phyloP scores from a whole-genome alignment of 345 rosid genomes.

The Salix suchowensis region DNA sequence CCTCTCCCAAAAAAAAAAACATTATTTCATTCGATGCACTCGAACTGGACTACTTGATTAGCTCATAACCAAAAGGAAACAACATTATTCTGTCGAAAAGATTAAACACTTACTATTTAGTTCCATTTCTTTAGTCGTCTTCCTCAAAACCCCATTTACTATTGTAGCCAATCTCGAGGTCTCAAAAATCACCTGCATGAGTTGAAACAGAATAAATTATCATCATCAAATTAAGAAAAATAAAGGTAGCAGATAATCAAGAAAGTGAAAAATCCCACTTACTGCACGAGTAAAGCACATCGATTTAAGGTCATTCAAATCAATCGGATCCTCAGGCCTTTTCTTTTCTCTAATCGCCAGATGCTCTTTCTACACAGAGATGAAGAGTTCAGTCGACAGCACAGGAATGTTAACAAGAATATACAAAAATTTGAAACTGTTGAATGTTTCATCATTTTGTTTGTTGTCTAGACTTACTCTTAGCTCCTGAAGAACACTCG shows the following conservation, averaged over 20 bases:
- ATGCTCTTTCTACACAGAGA: slow-evolving; percentile 61
- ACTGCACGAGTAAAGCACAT: slow-evolving; percentile 91
- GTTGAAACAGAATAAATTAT: not conserved
- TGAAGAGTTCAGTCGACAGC: not conserved
- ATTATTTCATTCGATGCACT: too few relatives aligned
- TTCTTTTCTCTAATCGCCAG: slow-evolving; percentile 55
- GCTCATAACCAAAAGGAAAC: not conserved
- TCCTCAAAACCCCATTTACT: slow-evolving; percentile 77
- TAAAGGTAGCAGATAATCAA: not conserved
- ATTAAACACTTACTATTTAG: slow-evolving; percentile 37
- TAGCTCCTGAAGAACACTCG: slow-evolving; percentile 55
- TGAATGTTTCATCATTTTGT: not conserved
- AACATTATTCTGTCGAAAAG: not conserved
- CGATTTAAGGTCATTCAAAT: slow-evolving; percentile 59
- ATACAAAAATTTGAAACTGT: too few relatives aligned
- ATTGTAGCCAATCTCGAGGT: slow-evolving; percentile 77
- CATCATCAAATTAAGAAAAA: not conserved
- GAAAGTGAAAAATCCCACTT: slow-evolving; percentile 20
- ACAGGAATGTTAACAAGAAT: not conserved
- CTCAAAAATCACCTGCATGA: slow-evolving; percentile 59
- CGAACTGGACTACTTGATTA: too few relatives aligned
- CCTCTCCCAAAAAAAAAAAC: too few relatives aligned
- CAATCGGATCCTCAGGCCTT: slow-evolving; percentile 60
- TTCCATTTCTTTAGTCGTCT: slow-evolving; percentile 62
- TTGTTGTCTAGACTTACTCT: slow-evolving; percentile 38